Evolutionary conservation across 495 filamentous ascomycete species (phyloP).

Genomic region (Neurospora sp.): DNA sequence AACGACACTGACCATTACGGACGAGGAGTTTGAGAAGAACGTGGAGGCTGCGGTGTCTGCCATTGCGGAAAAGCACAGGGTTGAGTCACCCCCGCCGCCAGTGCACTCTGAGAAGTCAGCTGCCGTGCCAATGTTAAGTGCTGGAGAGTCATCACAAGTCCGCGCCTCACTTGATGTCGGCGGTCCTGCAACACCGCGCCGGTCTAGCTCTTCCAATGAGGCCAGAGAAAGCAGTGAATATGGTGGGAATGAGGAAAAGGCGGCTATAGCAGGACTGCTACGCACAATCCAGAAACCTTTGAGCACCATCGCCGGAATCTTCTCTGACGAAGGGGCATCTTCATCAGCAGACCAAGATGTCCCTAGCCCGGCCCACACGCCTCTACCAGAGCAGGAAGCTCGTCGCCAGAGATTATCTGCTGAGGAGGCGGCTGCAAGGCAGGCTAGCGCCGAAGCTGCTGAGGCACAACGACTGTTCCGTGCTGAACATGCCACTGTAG

Average conservation of each 20-base stretch:
- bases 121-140: conserved; percentile 30
- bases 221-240: conserved; percentile 19
- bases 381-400: conserved; percentile 41
- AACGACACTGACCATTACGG: conserved; percentile 83
- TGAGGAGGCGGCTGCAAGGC: conserved; percentile 86
- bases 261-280: conserved; percentile 76
- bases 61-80: conserved; percentile 79
- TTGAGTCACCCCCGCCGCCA: conserved; percentile 33
- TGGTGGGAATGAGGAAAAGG: conserved; percentile 52
- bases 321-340: conserved; percentile 62
- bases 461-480: conserved; percentile 78
- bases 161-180: conserved; percentile 38
- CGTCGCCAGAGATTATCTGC: conserved; percentile 44
- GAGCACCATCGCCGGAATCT: conserved; percentile 93
- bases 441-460: conserved; percentile 86
- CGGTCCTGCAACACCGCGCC: conserved; percentile 25
- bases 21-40: conserved; percentile 89
- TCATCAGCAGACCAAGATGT: conserved; percentile 26
- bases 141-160: conserved; percentile 21
- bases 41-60: conserved; percentile 95
- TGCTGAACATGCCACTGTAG: conserved; percentile 79
- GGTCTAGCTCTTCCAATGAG: conserved; percentile 36
- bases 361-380: conserved; percentile 43
- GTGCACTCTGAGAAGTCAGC: conserved; percentile 53
- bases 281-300: conserved; percentile 87